These are phyloP conservation scores for Erodium trifolium DNA, from an alignment of 441 rosid species.

Conservation along the genomic window DNA sequence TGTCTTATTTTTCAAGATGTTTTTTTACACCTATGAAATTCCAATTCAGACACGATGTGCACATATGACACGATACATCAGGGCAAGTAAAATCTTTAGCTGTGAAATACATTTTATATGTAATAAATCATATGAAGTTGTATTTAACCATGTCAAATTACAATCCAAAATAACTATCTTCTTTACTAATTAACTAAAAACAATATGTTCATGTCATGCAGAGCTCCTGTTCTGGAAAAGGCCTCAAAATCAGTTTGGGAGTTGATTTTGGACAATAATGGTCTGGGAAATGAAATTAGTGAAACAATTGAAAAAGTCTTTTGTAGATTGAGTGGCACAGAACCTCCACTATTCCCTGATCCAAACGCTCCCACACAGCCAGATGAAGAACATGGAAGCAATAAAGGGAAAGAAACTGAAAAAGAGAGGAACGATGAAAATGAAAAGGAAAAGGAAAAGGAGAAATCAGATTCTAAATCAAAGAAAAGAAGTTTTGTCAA, in stretches of 20 bases:
- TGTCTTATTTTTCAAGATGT: not conserved
- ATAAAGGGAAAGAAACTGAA: slow-evolving; percentile 29
- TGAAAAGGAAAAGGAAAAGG: slow-evolving; percentile 22
- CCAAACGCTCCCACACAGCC: slow-evolving; percentile 15
- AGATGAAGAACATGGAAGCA: slow-evolving; percentile 19
- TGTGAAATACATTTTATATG: no score
- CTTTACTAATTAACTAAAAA: no score
- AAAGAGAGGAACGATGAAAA: slow-evolving; percentile 21
- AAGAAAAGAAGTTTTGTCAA: slow-evolving; percentile 55
- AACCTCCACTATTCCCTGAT: slow-evolving; percentile 53
- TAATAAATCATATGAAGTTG: no score
- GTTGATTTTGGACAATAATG: slow-evolving; percentile 62
- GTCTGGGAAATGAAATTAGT: slow-evolving; percentile 77
- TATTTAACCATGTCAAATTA: no score
- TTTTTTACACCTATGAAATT: not conserved
- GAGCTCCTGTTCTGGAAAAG: slow-evolving; percentile 79
- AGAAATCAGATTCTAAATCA: slow-evolving; percentile 31
- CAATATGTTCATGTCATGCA: slow-evolving; percentile 21
- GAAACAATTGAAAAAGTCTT: slow-evolving; percentile 35
- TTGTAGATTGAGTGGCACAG: slow-evolving; percentile 53
- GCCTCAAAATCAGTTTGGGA: slow-evolving; percentile 99
- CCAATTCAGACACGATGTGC: no score
- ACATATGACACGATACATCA: no score
- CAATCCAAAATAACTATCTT: no score
- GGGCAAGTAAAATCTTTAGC: no score